Base-by-base conservation (phyloP, 2,329 filamentous ascomycete species). In the Karstenula rhodostoma region DNA sequence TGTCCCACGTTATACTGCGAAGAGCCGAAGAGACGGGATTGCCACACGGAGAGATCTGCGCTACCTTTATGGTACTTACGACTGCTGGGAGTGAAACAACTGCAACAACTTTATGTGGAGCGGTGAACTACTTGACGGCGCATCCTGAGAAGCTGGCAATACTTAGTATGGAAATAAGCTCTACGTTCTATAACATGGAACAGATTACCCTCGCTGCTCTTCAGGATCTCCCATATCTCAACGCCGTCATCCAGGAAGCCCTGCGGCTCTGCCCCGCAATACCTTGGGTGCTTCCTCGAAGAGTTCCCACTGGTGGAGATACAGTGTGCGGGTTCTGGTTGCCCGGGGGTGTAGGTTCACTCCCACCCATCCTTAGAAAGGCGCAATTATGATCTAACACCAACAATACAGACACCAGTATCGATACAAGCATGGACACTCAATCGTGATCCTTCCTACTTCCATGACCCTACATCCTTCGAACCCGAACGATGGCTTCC, bases 61-160 rank as follows among this genome's bases (percentile, higher is more conserved):
- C 67, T 1, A 78, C 72, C 49, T 64, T 68, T 0, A 59, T 58
- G 12, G 15, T 73, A 2, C 57, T 80, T 7, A 77, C 78, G 25
- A 50, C 76, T 5, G 80, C 78, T 5, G 80, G 77, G 0, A 77
- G 71, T 51, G 79, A 82, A 49, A 80, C 79, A 1, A 75, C 75
- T 0, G 78, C 77, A 0, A 77, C 70, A 0, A 51, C 72, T 8
- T 67, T 81, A 1, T 64, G 62, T 6, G 77, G 74, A 4, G 59
- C 66, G 5, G 72, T 67, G 0, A 79, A 61, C 51, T 55, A 68
- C 32, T 60, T 78, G 8, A 4, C 57, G 22, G 22, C 35, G 5
- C 55, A 51, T 32, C 42, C 53, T 8, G 46, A 58, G 3, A 23
- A 35, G 15, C 33, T 60, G 6, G 27, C 37, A 17, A 44, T 13